Evolutionary conservation across 2,329 filamentous ascomycete genomes (phyloP).

Genomic region (Fusarium sp.): DNA sequence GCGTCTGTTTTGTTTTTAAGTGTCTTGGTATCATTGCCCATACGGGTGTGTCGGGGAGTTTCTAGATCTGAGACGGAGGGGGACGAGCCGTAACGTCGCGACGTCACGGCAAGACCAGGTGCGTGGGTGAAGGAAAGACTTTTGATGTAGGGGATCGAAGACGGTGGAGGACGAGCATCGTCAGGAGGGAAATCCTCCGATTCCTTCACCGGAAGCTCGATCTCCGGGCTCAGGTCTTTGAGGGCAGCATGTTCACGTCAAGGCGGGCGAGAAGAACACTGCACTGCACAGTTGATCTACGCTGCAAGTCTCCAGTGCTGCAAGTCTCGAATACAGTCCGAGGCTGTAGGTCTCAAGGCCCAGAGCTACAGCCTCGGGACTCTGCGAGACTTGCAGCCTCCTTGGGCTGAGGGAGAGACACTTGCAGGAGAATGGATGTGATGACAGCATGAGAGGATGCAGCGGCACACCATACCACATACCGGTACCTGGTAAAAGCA

Average conservation of each 20-base stretch:
- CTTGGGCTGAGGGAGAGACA: not conserved
- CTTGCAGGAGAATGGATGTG: not conserved
- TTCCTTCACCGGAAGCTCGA: constrained; percentile 32
- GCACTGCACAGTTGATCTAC: not conserved
- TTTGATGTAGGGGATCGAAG: constrained; percentile 19
- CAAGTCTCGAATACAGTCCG: not conserved
- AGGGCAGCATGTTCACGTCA: constrained; percentile 33
- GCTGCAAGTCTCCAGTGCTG: not conserved
- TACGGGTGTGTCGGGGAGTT: not conserved
- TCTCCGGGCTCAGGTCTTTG: constrained; percentile 19
- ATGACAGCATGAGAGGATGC: not conserved
- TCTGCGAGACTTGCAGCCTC: not conserved
- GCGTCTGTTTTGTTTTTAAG: constrained; percentile 6
- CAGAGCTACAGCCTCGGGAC: not conserved
- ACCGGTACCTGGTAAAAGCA: not conserved
- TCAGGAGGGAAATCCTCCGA: constrained; percentile 17
- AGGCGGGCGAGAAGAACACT: constrained; percentile 10
- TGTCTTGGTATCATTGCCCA: not conserved
- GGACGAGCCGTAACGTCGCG: constrained; percentile 32
- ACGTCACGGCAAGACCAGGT: constrained; percentile 19
- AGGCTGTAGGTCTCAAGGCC: not conserved
- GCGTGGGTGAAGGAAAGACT: constrained; percentile 9
- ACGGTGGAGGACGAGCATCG: constrained; percentile 19
- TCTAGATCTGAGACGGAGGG: constrained; percentile 18
- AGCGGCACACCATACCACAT: not conserved